phyloP scores from a whole-genome alignment of 2,329 filamentous ascomycete species.

The Lasiodiplodia sp. region DNA sequence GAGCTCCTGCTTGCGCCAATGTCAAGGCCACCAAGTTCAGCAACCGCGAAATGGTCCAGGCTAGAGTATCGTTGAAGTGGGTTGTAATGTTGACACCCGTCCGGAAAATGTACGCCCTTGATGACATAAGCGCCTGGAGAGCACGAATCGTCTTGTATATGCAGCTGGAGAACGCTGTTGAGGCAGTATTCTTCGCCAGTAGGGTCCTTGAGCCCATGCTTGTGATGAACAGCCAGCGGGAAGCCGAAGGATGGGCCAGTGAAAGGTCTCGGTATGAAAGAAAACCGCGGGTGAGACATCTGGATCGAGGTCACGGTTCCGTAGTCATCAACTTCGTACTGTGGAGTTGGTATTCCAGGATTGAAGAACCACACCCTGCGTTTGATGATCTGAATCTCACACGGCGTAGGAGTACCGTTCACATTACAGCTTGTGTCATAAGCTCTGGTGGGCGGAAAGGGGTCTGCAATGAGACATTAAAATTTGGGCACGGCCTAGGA shows the following conservation, averaged over 20 bases:
- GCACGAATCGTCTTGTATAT: conserved; percentile 21
- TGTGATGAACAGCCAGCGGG: conserved; percentile 12
- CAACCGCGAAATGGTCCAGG: conserved; percentile 34
- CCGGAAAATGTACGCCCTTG: conserved; percentile 34
- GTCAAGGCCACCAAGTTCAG: conserved; percentile 33
- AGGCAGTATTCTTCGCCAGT: neutral
- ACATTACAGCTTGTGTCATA: conserved; percentile 6
- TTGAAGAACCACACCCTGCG: conserved; percentile 13
- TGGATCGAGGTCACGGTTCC: conserved; percentile 5
- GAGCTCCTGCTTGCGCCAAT: conserved; percentile 32
- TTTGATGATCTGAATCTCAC: conserved; percentile 9
- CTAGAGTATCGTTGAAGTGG: conserved; percentile 10
- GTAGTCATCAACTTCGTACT: conserved; percentile 26
- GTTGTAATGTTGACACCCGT: conserved; percentile 32
- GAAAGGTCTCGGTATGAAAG: conserved; percentile 3
- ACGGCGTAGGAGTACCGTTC: neutral
- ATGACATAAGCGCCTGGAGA: conserved; percentile 35
- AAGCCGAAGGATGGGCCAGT: conserved; percentile 17
- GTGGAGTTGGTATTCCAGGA: conserved; percentile 19
- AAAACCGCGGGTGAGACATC: neutral
- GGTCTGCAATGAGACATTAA: neutral
- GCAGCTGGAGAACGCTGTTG: conserved; percentile 31
- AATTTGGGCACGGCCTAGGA: neutral
- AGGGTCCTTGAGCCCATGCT: conserved; percentile 11
- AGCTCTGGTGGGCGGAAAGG: conserved; percentile 4